A percentile compares a stretch with the other conserved stretches of the same genome.
Evolutionary conservation across 2,329 filamentous ascomycete genomes (phyloP).

Genomic region (Sporothrix variecibatus): DNA sequence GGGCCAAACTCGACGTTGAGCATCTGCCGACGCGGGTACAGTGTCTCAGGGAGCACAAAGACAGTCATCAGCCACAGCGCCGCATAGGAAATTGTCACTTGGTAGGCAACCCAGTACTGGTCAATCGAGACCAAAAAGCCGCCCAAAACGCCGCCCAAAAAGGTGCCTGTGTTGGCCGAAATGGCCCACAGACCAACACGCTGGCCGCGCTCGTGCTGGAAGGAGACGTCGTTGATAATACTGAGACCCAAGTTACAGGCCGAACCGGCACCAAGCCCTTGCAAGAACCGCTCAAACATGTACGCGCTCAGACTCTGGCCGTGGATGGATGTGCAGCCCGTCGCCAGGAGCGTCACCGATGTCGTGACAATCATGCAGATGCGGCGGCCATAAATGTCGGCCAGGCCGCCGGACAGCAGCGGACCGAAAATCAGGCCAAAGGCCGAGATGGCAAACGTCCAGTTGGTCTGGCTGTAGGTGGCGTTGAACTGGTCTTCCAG

Average conservation of each 20-base stretch:
- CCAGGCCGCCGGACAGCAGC: conserved; percentile 24
- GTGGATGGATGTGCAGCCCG: conserved; percentile 38
- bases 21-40: conserved; percentile 57
- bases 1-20: conserved; percentile 35
- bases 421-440: conserved; percentile 55
- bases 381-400: conserved; percentile 56
- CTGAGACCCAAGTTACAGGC: conserved; percentile 57
- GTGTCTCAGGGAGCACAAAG: conserved; percentile 55
- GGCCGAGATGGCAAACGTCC: conserved; percentile 49
- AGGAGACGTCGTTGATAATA: conserved; percentile 57
- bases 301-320: conserved; percentile 49
- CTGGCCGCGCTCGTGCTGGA: conserved; percentile 56
- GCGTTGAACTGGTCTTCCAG: conserved; percentile 51
- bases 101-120: conserved; percentile 56
- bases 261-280: conserved; percentile 57
- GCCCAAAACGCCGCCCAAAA: conserved; percentile 46
- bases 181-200: conserved; percentile 60
- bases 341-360: conserved; percentile 38
- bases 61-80: conserved; percentile 50
- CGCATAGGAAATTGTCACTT: conserved; percentile 55
- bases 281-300: conserved; percentile 61
- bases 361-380: conserved; percentile 50
- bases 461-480: conserved; percentile 35
- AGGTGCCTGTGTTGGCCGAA: conserved; percentile 54
- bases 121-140: conserved; percentile 53